phyloP scores from a whole-genome alignment of 116 monocot species.

The Cymodocea nodosa region DNA sequence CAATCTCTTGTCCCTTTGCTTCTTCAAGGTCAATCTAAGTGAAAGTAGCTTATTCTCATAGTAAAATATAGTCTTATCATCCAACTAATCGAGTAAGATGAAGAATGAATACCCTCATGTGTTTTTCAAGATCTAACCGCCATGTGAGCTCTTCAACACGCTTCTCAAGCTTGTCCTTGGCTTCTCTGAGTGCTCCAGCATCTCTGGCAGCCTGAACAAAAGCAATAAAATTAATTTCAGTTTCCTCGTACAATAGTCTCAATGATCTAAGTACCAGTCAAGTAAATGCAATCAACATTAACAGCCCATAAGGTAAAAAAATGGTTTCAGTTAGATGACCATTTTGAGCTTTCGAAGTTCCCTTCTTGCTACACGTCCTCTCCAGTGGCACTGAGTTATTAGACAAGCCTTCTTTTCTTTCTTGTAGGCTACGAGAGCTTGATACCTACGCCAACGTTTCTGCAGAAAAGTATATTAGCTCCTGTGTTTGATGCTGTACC shows the following conservation, averaged over 20 bases:
- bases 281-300: neutral
- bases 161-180: constrained; percentile 97
- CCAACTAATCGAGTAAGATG: neutral
- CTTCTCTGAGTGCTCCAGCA: constrained; percentile 93
- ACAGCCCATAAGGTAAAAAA: neutral
- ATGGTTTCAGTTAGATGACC: constrained; percentile 24
- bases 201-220: constrained; percentile 84
- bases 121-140: constrained; percentile 94
- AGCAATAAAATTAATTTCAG: neutral
- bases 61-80: neutral
- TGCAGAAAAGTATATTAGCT: constrained; percentile 15
- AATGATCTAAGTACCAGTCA: too few species aligned
- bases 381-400: constrained; percentile 91
- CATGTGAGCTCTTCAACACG: constrained; percentile 93
- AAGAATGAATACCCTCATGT: constrained; percentile 52
- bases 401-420: constrained; percentile 57
- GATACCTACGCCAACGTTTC: constrained; percentile 76
- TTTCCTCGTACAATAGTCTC: neutral
- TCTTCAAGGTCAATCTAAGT: constrained; percentile 80
- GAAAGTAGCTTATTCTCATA: neutral
- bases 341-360: constrained; percentile 87
- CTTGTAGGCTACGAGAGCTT: constrained; percentile 48
- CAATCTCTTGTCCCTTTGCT: constrained; percentile 84
- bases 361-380: constrained; percentile 79
- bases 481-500: neutral